Evolutionary conservation across 2,329 filamentous ascomycete genomes (phyloP).

Genomic region (Colletotrichum costaricense): DNA sequence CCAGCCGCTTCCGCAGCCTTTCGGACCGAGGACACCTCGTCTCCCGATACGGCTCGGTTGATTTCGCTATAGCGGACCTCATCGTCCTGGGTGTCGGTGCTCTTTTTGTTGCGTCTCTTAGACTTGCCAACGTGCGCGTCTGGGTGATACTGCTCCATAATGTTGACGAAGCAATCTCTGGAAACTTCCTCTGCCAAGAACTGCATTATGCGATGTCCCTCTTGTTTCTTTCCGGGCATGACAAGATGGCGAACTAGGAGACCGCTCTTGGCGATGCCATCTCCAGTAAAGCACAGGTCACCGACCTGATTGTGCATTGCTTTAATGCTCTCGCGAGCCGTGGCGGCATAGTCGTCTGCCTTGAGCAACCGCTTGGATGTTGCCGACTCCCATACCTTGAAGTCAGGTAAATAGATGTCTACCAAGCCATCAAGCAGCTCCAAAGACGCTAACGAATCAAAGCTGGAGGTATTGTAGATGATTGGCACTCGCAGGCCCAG

Average conservation of each 20-base stretch:
- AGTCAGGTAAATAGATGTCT: slow-evolving; percentile 89
- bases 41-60: slow-evolving; percentile 74
- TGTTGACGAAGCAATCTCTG: slow-evolving; percentile 81
- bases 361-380: slow-evolving; percentile 81
- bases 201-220: slow-evolving; percentile 78
- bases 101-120: slow-evolving; percentile 51
- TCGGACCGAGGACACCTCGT: slow-evolving; percentile 75
- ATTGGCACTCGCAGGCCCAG: slow-evolving; percentile 78
- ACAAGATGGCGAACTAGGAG: slow-evolving; percentile 83
- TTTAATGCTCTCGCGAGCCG: slow-evolving; percentile 80
- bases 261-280: slow-evolving; percentile 84
- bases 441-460: slow-evolving; percentile 79
- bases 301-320: slow-evolving; percentile 86
- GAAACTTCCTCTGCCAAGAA: slow-evolving; percentile 82
- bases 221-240: slow-evolving; percentile 83
- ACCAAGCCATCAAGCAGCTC: slow-evolving; percentile 81
- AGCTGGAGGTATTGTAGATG: slow-evolving; percentile 87
- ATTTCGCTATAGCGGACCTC: slow-evolving; percentile 79
- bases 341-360: slow-evolving; percentile 78
- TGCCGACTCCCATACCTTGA: slow-evolving; percentile 80
- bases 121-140: slow-evolving; percentile 84
- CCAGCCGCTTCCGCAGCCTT: slow-evolving; percentile 77
- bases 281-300: slow-evolving; percentile 83
- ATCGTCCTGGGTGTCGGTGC: slow-evolving; percentile 45
- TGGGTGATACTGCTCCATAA: slow-evolving; percentile 91